Base-by-base conservation (phyloP, 305 asterid genomes). In the Caryopteris hybrid region DNA sequence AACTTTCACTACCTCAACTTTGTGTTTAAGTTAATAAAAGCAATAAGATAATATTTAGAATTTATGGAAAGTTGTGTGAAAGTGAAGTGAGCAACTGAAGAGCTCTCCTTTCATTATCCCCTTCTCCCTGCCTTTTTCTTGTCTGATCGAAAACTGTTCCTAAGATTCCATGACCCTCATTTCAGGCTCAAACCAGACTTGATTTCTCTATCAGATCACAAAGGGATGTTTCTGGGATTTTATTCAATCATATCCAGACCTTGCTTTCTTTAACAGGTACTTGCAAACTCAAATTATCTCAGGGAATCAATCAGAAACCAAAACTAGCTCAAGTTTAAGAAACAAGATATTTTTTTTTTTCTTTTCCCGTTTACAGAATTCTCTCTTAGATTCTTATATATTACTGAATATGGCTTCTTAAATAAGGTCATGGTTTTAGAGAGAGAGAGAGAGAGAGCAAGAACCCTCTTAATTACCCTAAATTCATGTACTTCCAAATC, bases 191-290 rank as follows among this genome's bases (percentile, higher is more conserved):
- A 41, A 41, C 46, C 7, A 45, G 22, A 45, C 53, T 47, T 12
- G 18, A 42, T 42, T 18, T 42, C 48, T 63, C 33, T 18, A n/a
- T 31, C 45, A 45, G 27, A 14, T n/a, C n/a, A 56, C 48, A 68
- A 57, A 31, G 48, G 39, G 79, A 65, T 76, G 73, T 65, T 63
- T 74, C 78, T 33, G 46, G 48, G 65, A 50, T 27, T 48, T 9
- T 58, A 54, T 61, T 65, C 43, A 23, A 12, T 68, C 41, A 63
- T n/a, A 53, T 56, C 71, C 75, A 9, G 64, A 63, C 54, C 75
- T 51, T 8, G 8, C 69, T 43, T 56, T 73, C 61, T 67, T 34
- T 66, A 29, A 67, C 53, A 41, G 82, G 78, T 83, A 74, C 8
- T n/a, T 31, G 10, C 38, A 14, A 20, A 51, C 51, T 29, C 34